Evolutionary conservation across 495 filamentous ascomycete genomes (phyloP), one percentile per base, ranked within the genome.

Genomic region (Daldinia vernicosa): DNA sequence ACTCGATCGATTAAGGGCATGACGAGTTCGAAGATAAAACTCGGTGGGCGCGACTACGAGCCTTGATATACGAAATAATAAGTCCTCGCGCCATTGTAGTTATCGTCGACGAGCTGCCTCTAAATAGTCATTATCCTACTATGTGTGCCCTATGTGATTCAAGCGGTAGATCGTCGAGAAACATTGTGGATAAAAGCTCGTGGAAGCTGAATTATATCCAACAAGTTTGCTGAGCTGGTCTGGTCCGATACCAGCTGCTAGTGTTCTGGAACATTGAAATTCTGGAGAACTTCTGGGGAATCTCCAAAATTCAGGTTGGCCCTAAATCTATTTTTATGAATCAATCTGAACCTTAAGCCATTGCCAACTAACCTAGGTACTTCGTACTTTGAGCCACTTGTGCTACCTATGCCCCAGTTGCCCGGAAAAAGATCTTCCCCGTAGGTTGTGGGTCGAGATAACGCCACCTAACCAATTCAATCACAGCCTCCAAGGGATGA

Each of bases 251-350:
- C 37, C 2, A 40, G n/a, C 11, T 60, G 40, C 8, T 7, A 32
- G 9, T 39, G 63, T 59, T 61, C 65, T 56, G 37, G 65, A 67
- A 67, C 57, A 27, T 61, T 35, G 26, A 53, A 47, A 53, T 53
- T 53, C 50, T 53, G 26, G 50, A 53, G 45, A 58, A 37, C 24
- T 57, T 54, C 24, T 24, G 47, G 35, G 56, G 57, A 47, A 60
- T n/a, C 26, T 30, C 22, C 14, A 24, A 47, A 15, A 40, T 51
- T 59, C 27, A 4, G 30, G 14, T 51, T 47, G 5, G 47, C 60
- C 43, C 47, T 63, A 52, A 45, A 64, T 51, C 54, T 35, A 35
- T 35, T 35, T 35, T 35, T 35, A 14, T 35, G 33, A 35, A 35
- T 35, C 11, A 35, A 35, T 35, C 11, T 35, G 11, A 35, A 35